These are phyloP conservation scores for Teratosphaeriaceae sp. DNA, from an alignment of 2,329 filamentous ascomycete genomes.

Conservation along the genomic window DNA sequence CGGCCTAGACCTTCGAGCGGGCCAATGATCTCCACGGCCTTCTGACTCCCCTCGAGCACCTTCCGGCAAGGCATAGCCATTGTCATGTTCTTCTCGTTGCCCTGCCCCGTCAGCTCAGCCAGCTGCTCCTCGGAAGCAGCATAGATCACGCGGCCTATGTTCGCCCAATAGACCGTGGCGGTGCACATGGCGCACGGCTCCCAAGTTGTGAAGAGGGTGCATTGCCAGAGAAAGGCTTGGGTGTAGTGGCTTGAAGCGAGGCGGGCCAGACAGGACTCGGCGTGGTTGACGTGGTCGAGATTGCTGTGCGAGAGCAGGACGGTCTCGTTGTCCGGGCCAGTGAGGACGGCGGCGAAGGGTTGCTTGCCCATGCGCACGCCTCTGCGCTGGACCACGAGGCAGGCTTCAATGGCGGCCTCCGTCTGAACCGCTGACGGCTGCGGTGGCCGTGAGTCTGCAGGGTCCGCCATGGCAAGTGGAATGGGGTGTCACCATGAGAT, in stretches of 20 bases:
- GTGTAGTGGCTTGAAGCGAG: constrained; percentile 44
- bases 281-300: constrained; percentile 48
- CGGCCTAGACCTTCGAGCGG: constrained; percentile 41
- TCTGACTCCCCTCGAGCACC: constrained; percentile 44
- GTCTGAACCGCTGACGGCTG: too few species aligned
- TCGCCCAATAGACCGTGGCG: constrained; percentile 45
- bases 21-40: constrained; percentile 44
- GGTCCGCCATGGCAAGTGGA: too few species aligned
- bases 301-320: constrained; percentile 45
- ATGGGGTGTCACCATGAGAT: too few species aligned
- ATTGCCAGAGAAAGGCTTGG: constrained; percentile 43
- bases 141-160: constrained; percentile 48
- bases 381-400: constrained; percentile 38
- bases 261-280: constrained; percentile 45
- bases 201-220: constrained; percentile 48
- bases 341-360: constrained; percentile 44
- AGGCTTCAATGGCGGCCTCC: constrained; percentile 32
- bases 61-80: constrained; percentile 44
- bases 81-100: constrained; percentile 48
- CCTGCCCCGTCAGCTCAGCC: constrained; percentile 39
- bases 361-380: constrained; percentile 42
- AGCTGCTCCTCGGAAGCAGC: constrained; percentile 44
- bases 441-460: too few species aligned
- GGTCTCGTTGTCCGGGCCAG: constrained; percentile 45
- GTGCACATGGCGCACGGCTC: constrained; percentile 51